Evolutionary conservation across 805 yeast genomes (phyloP).

Genomic region (Lachancea lanzarotensis): DNA sequence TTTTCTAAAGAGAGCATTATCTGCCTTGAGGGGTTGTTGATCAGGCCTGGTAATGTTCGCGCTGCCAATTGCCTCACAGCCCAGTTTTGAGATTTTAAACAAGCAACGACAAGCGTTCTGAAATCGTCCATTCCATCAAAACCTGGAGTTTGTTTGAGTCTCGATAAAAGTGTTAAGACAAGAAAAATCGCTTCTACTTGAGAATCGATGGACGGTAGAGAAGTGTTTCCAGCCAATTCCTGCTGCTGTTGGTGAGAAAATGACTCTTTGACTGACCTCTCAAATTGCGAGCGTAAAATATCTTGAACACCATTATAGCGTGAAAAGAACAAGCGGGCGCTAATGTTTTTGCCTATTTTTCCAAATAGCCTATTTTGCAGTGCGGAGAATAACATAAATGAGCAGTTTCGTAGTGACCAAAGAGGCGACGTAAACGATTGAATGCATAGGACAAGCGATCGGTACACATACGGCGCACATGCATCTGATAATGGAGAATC

Average conservation of each 20-base stretch:
- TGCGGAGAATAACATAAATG: constrained; percentile 87
- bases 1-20: constrained; percentile 23
- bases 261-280: not conserved
- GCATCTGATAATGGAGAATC: constrained; percentile 59
- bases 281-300: constrained; percentile 38
- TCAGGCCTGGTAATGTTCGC: constrained; percentile 50
- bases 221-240: not conserved
- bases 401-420: constrained; percentile 90
- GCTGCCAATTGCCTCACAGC: constrained; percentile 87
- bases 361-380: constrained; percentile 78
- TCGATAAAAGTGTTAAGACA: constrained; percentile 61
- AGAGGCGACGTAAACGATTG: constrained; percentile 53
- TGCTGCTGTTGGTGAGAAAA: not conserved
- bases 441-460: constrained; percentile 56
- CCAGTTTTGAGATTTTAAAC: constrained; percentile 59
- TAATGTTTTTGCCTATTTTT: constrained; percentile 36
- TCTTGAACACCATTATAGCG: constrained; percentile 49
- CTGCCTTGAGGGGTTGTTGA: constrained; percentile 31
- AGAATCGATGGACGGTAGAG: constrained; percentile 10
- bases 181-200: constrained; percentile 65
- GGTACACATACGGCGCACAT: constrained; percentile 46
- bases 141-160: constrained; percentile 56
- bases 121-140: constrained; percentile 49
- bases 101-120: constrained; percentile 38
- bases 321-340: constrained; percentile 67